phyloP scores from a whole-genome alignment of 345 rosid species.

The Limnanthes douglasii region DNA sequence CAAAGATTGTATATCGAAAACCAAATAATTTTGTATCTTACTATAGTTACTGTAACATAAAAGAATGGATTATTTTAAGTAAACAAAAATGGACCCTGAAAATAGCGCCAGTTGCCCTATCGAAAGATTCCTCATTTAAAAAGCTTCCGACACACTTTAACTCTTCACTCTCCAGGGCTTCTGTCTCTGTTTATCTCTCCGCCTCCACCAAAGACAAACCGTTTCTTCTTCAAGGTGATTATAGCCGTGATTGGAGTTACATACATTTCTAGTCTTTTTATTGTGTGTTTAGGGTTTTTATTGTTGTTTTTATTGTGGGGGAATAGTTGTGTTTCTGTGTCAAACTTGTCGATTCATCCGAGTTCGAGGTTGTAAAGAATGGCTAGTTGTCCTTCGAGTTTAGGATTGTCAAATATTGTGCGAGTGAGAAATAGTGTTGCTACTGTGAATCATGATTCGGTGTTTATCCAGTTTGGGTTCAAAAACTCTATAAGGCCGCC shows the following conservation, averaged over 20 bases:
- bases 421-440: constrained; percentile 13
- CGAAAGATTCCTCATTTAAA: too few species aligned
- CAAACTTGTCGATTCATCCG: constrained; percentile 19
- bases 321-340: constrained; percentile 2
- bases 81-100: background rate
- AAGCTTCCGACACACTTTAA: constrained; percentile 13
- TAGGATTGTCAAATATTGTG: constrained; percentile 14
- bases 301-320: background rate
- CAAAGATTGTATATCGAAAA: too few species aligned
- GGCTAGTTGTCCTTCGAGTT: constrained; percentile 27
- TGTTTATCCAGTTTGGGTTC: constrained; percentile 1
- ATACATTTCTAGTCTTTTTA: too few species aligned
- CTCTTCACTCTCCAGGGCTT: constrained; percentile 6
- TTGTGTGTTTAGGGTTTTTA: too few species aligned
- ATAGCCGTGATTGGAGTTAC: background rate
- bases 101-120: constrained; percentile 17
- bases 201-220: too few species aligned
- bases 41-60: too few species aligned
- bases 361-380: constrained; percentile 12
- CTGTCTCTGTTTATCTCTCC: constrained; percentile 4
- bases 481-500: constrained; percentile 5
- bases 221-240: background rate
- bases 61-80: too few species aligned
- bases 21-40: too few species aligned
- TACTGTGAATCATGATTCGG: constrained; percentile 12